Conservation (phyloP, 2,329 filamentous ascomycete genomes). For the Aureobasidium sp. region DNA sequence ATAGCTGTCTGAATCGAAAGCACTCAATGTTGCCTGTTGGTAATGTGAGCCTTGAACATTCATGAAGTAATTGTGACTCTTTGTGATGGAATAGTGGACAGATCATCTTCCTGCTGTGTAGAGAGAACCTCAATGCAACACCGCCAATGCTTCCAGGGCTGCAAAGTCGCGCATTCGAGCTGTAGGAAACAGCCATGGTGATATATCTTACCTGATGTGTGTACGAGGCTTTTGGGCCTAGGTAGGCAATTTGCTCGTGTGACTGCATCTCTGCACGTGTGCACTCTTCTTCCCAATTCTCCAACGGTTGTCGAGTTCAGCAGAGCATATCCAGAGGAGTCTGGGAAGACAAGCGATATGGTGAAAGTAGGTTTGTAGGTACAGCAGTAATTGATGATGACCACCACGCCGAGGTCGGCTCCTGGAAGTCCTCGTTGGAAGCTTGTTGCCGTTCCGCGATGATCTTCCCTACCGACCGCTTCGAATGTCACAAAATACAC, state of each 20-base stretch:
- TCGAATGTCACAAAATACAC: background rate
- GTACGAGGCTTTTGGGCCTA: conserved; percentile 58
- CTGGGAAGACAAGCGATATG: background rate
- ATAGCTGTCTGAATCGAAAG: conserved; percentile 15
- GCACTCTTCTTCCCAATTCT: background rate
- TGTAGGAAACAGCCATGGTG: conserved; percentile 6
- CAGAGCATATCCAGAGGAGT: background rate
- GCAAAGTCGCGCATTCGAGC: background rate
- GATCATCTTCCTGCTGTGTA: too few species aligned
- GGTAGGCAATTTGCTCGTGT: conserved; percentile 40
- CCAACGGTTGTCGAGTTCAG: background rate
- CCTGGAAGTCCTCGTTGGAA: background rate
- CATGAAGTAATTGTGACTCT: background rate
- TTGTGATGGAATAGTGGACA: background rate
- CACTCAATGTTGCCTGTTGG: conserved; percentile 42
- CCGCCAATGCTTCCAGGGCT: too few species aligned
- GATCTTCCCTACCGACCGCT: background rate
- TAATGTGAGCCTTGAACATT: background rate
- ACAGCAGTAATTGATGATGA: background rate
- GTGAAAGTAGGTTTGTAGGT: background rate
- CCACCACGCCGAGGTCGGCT: conserved; percentile 5
- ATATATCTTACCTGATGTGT: conserved; percentile 53
- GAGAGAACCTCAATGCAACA: background rate
- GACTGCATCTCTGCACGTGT: conserved; percentile 40
- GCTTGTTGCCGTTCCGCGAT: background rate